Evolutionary conservation across 208 protist genomes (phyloP), one percentile per base, ranked within the genome.

Genomic region (Acanthamoeba royreba): DNA sequence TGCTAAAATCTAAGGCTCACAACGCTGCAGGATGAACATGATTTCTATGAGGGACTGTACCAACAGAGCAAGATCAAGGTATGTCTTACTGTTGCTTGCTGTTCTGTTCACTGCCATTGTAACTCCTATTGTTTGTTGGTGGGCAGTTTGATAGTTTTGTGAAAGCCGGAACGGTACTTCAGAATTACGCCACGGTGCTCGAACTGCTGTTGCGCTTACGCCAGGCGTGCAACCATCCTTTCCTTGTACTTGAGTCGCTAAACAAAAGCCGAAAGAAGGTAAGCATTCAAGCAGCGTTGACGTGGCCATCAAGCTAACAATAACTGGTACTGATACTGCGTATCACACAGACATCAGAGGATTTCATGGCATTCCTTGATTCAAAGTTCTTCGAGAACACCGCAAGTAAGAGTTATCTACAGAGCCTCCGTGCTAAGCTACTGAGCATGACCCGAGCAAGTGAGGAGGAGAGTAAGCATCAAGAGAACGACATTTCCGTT

Each of bases 191-290:
- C 9, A 63, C 90, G 47, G 90, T 98, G 19, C 92, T 98, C 19
- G 95, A 96, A 58, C 61, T 98, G 33, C 77, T 98, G 15, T 66
- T 98, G 5, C 69, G 96, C 25, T 88, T 98, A 31, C 94, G 97
- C 33, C 97, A 98, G 85, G 90, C 92, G 2, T 98, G 96, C 92
- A 77, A 97, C 74, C 97, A 98, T 86, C 96, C 96, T 0, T 91
- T 61, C 53, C 87, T 96, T 19, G 79, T 61, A 13, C 49, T 58
- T 58, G 49, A 58, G 49, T 58, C 49, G 15, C 49, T 58, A 13
- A 58, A 58, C 49, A 58, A 58, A 22, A 58, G 49, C 49, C 49
- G 49, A 58, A 13, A 58, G 49, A 58, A 58, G 49, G 49, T n/a
- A n/a, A n/a, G n/a, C n/a, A n/a, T n/a, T 17, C 55, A 17, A 63